Base-by-base conservation (phyloP, 2,329 filamentous ascomycete species). In the Exophiala sideris region DNA sequence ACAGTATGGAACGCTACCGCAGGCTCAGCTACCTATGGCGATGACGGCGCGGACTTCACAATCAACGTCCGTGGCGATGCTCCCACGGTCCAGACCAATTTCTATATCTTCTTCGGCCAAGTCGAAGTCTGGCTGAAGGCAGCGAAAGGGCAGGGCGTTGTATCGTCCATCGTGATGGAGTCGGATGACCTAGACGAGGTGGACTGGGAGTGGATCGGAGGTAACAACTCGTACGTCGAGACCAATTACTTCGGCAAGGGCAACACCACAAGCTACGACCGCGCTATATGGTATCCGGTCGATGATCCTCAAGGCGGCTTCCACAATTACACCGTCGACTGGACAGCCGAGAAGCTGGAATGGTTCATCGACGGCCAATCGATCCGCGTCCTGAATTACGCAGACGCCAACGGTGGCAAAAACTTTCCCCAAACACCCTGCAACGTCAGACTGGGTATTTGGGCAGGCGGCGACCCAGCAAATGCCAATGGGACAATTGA, bases 361-460 rank as follows among this genome's bases (percentile, higher is more conserved):
- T 99, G 92, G 91, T 84, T 86, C 59, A 88, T 95, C 58, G 88
- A 88, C 67, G 88, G 86, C 52, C 82, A 78, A 11, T 84, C 87
- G 5, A 83, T 96, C 45, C 86, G 94, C 55, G 87, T 88, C 9
- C 79, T 96, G 54, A 84, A 80, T 44, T 81, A 83, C 38, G 77
- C 74, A 46, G 84, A 88, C 48, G 88, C 91, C 56, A 81, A 86
- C 57, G 68, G 77, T 51, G 79, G 78, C 36, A 66, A 68, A 59
- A 88, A 95, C 71, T 99, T 95, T 68, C 94, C 94, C 6, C 94
- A 99, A 74, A 91, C 91, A 1, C 94, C 94, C 3, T 96, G 96
- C 90, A 87, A 91, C 73, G 76, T 97, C 73, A 95, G 92, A 73
- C 85, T 97, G 64, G 94, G 94, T 57, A 78, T 87, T 52, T 99